Evolutionary conservation across 495 filamentous ascomycete species (phyloP).

Genomic region (Thermothielavioides terrestris): DNA sequence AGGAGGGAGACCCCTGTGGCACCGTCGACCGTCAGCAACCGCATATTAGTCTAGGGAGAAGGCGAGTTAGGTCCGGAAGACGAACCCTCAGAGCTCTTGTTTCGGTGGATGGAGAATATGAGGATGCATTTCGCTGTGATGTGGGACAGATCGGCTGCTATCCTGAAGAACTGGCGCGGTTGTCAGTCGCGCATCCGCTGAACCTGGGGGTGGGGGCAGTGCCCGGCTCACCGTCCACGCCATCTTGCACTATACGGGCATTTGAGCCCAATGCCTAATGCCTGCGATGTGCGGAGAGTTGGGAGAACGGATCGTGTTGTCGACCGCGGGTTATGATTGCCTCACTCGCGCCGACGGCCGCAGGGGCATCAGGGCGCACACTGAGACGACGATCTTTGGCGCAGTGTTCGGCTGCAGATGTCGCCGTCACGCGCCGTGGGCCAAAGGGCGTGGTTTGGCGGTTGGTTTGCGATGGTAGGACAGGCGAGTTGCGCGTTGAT

Average conservation of each 20-base stretch:
- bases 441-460: too few relatives aligned
- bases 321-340: conserved; percentile 4
- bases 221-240: conserved; percentile 2
- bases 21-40: conserved; percentile 13
- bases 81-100: conserved; percentile 78
- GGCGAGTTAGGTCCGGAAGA: too few relatives aligned
- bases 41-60: background rate
- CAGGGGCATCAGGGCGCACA: too few relatives aligned
- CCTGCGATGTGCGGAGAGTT: background rate
- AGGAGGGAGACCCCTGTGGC: conserved; percentile 81
- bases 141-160: conserved; percentile 75
- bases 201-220: background rate
- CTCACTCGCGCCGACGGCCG: background rate
- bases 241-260: background rate
- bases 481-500: too few relatives aligned
- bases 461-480: too few relatives aligned
- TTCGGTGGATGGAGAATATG: conserved; percentile 83
- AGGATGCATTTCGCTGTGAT: conserved; percentile 78
- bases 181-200: background rate
- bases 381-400: too few relatives aligned
- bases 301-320: background rate
- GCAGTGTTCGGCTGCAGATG: too few relatives aligned
- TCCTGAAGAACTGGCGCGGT: conserved; percentile 55
- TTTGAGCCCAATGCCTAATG: background rate
- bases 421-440: too few relatives aligned